Base-by-base conservation (phyloP, 371 early-diverging fungal genomes). In the Blakeslea trispora region DNA sequence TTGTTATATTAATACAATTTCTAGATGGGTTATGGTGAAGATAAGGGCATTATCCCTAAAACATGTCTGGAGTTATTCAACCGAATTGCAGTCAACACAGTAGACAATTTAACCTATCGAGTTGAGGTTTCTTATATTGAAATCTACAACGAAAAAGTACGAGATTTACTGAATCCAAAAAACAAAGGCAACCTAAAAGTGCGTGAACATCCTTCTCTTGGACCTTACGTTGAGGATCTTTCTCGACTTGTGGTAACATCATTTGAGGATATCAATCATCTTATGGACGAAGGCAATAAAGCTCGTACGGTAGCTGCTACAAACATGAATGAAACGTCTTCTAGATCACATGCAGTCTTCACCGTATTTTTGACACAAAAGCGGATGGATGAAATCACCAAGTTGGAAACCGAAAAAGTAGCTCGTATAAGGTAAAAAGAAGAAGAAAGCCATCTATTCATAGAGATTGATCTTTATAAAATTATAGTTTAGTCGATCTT, bases 341-440 rank as follows among this genome's bases (percentile, higher is more conserved):
- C 92, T 59, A 83, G 99, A 57, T 92, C 93, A 15, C 99, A 99
- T 80, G 94, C 96, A 14, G 91, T 99, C 19, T 95, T 97, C 53
- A 94, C 94, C 0, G 69, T 98, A 1, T 82, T 87, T 15, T 60
- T 97, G 55, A 89, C 89, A 5, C 88, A 89, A 71, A 84, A 76
- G 39, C 59, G 83, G 15, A 58, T 70, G 21, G 86, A 88, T 61
- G 67, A 77, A 31, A 62, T 75, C 8, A 88, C 86, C 1, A 84
- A 81, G 28, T 63, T 87, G 42, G 81, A 81, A 15, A 84, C 87
- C 1, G 92, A 91, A 71, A 90, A 89, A 24, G 89, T 90, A 15
- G 86, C 91, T 45, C 75, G 91, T 34, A 86, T 89, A 43, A 83
- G 75, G 75, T 75, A 75, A n/a, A n/a, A n/a, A n/a, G n/a, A n/a